A percentile compares a stretch with the other conserved stretches of the same genome.
phyloP scores from a whole-genome alignment of 495 filamentous ascomycete genomes.

The Penicillium coprophilum region DNA sequence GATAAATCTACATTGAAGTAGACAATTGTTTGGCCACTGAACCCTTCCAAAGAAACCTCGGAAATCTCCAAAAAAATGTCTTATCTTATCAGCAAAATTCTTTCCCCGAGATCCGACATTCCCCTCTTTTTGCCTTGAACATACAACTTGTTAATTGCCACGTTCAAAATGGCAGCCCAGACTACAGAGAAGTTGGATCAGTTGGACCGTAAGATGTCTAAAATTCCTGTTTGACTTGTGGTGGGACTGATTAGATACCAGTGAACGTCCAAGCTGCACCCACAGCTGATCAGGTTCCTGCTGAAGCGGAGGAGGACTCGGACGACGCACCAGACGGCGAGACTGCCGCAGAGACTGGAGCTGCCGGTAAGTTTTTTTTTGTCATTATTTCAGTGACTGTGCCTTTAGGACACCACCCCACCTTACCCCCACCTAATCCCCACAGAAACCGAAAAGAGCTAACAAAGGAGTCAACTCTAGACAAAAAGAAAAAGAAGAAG shows the following conservation, averaged over 20 bases:
- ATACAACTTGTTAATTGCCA: slow-evolving; percentile 10
- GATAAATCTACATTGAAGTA: slow-evolving; percentile 8
- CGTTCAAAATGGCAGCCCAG: slow-evolving; percentile 54
- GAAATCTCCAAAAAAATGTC: slow-evolving; percentile 3
- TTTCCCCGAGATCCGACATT: slow-evolving; percentile 28
- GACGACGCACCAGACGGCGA: slow-evolving; percentile 60
- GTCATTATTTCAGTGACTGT: neutral
- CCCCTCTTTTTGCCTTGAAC: slow-evolving; percentile 23
- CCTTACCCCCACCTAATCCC: neutral
- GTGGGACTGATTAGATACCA: slow-evolving; percentile 29
- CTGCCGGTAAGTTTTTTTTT: slow-evolving; percentile 35
- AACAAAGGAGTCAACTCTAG: slow-evolving; percentile 26
- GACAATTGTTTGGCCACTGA: too few species aligned
- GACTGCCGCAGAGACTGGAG: slow-evolving; percentile 40
- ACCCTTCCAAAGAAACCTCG: too few species aligned
- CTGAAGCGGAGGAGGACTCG: slow-evolving; percentile 63
- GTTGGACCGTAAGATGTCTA: slow-evolving; percentile 46
- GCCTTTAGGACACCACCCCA: slow-evolving; percentile 6
- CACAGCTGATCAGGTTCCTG: slow-evolving; percentile 38
- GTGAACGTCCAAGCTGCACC: slow-evolving; percentile 50
- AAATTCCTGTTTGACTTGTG: slow-evolving; percentile 2
- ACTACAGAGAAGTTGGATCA: slow-evolving; percentile 51
- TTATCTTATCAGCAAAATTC: slow-evolving; percentile 36
- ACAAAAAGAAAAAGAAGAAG: slow-evolving; percentile 86
- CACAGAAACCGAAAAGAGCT: slow-evolving; percentile 1